phyloP scores from a whole-genome alignment of 2,329 filamentous ascomycete species.

The Colletotrichum sp. region DNA sequence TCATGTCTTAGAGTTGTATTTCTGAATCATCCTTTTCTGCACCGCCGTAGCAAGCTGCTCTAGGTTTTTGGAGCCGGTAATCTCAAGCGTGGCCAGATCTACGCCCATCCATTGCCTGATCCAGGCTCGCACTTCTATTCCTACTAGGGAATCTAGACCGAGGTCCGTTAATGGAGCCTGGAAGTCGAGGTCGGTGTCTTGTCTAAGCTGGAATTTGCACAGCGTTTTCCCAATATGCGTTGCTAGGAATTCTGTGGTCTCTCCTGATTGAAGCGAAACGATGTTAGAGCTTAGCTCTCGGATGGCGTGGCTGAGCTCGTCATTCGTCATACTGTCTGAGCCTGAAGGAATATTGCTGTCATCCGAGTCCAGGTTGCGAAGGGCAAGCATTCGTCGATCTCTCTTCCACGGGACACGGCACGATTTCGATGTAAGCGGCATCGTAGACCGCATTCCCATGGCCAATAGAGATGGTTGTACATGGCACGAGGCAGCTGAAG shows the following conservation, averaged over 20 bases:
- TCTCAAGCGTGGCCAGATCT: constrained; percentile 23
- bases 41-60: not conserved
- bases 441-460: not conserved
- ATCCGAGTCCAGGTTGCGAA: constrained; percentile 18
- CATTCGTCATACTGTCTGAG: not conserved
- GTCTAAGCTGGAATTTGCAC: constrained; percentile 17
- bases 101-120: constrained; percentile 24
- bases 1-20: not conserved
- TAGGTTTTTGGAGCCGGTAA: not conserved
- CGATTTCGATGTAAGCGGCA: not conserved
- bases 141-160: constrained; percentile 26
- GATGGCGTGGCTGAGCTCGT: not conserved
- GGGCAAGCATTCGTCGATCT: constrained; percentile 27
- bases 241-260: not conserved
- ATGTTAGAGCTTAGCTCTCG: not conserved
- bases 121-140: constrained; percentile 25
- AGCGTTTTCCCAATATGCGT: not conserved
- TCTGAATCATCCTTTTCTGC: not conserved
- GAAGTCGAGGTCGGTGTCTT: constrained; percentile 6
- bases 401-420: constrained; percentile 22
- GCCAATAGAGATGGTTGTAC: not conserved
- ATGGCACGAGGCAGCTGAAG: not conserved
- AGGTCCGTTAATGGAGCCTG: constrained; percentile 6
- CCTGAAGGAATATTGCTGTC: not conserved
- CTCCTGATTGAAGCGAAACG: not conserved